phyloP scores from a whole-genome alignment of 2,329 filamentous ascomycete genomes.

The Cladophialophora carrionii region DNA sequence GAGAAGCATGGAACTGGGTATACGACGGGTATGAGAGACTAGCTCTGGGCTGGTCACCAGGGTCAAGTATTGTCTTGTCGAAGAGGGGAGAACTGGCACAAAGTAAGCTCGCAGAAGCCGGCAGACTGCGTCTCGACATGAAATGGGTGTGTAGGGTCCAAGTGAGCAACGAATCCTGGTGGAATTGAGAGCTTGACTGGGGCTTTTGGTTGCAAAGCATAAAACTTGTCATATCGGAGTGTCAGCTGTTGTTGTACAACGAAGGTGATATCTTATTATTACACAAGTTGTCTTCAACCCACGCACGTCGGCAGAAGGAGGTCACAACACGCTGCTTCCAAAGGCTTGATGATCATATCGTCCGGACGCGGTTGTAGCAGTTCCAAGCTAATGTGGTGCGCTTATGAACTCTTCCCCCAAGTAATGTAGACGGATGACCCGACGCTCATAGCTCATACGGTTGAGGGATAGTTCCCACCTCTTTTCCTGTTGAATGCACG shows the following conservation, averaged over 20 bases:
- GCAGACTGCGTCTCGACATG: not conserved
- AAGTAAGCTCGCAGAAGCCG: not conserved
- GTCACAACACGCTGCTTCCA: not conserved
- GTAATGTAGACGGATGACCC: not conserved
- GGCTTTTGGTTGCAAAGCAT: not conserved
- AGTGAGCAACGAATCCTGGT: not conserved
- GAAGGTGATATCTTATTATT: slow-evolving; percentile 29
- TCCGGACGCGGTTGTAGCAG: not conserved
- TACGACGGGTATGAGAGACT: not conserved
- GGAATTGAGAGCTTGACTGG: not conserved
- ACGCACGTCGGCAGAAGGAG: not conserved
- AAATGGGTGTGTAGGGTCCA: not conserved
- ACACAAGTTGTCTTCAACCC: slow-evolving; percentile 19
- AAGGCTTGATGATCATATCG: not conserved
- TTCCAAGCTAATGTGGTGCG: not conserved
- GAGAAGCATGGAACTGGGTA: not conserved
- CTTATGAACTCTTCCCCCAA: not conserved
- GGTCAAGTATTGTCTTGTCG: not conserved
- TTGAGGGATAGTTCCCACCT: slow-evolving; percentile 35
- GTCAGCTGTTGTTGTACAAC: slow-evolving; percentile 32
- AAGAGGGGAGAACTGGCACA: not conserved
- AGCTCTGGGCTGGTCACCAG: not conserved
- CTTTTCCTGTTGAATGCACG: slow-evolving; percentile 94
- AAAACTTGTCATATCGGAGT: slow-evolving; percentile 25
- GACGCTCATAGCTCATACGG: slow-evolving; percentile 19